Evolutionary conservation across 305 asterid genomes (phyloP).

Genomic region (Fraxinus nigra): DNA sequence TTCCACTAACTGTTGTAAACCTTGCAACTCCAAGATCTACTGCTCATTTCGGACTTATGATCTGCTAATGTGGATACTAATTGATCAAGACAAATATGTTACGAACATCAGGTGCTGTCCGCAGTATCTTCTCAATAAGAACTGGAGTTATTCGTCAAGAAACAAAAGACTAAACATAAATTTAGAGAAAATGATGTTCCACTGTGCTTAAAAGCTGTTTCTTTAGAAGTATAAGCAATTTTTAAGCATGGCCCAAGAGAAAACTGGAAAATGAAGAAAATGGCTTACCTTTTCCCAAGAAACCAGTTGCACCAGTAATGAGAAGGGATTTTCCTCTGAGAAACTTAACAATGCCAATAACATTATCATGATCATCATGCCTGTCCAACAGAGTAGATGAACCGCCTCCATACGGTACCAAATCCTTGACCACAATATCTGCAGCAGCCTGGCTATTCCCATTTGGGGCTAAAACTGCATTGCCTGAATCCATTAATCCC

Average conservation of each 20-base stretch:
- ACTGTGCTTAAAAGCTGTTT: not conserved
- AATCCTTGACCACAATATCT: constrained; percentile 39
- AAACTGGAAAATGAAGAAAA: constrained; percentile 2
- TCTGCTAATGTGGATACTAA: too few species aligned
- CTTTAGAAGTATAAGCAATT: not conserved
- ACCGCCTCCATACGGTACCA: constrained; percentile 25
- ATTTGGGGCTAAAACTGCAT: constrained; percentile 55
- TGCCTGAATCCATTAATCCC: constrained; percentile 43
- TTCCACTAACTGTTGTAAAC: too few species aligned
- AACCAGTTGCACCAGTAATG: constrained; percentile 85
- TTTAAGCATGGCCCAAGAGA: not conserved
- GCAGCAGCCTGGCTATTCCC: constrained; percentile 28
- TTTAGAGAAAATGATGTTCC: not conserved
- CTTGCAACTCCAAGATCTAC: too few species aligned
- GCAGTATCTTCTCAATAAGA: constrained; percentile 80
- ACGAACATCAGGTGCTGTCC: constrained; percentile 83
- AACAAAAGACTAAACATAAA: not conserved
- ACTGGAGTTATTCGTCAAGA: constrained; percentile 41
- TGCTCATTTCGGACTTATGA: too few species aligned
- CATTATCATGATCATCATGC: constrained; percentile 45
- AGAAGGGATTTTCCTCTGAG: constrained; percentile 59
- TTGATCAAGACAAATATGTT: constrained; percentile 77
- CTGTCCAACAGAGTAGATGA: constrained; percentile 23
- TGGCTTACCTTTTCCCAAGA: constrained; percentile 66
- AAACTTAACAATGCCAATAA: constrained; percentile 72